phyloP scores from a whole-genome alignment of 768 basidiomycete species.

The Mycena kentingensis region DNA sequence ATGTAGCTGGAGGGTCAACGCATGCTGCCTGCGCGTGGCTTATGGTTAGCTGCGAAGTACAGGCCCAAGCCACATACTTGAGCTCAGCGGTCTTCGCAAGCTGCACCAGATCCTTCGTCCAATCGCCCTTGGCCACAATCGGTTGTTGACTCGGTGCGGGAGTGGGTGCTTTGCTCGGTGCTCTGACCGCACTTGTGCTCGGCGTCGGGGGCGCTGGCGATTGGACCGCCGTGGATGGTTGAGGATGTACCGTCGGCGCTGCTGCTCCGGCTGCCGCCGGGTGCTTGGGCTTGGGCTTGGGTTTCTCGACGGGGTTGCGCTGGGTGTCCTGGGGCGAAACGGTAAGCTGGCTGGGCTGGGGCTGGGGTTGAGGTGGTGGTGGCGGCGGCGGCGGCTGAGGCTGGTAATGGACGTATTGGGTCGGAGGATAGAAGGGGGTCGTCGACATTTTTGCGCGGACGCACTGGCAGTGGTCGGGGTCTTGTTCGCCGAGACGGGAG shows the following conservation, averaged over 20 bases:
- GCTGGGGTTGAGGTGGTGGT: too few species aligned
- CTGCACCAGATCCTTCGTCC: conserved; percentile 85
- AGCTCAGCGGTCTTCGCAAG: conserved; percentile 86
- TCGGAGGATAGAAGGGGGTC: too few species aligned
- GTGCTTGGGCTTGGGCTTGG: not conserved
- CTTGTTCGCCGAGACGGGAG: too few species aligned
- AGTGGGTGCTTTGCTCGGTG: conserved; percentile 19
- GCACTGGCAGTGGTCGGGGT: too few species aligned
- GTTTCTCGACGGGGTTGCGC: not conserved
- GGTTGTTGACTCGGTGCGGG: conserved; percentile 29
- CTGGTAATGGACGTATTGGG: too few species aligned
- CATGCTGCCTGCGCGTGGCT: conserved; percentile 51
- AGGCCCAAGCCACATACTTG: conserved; percentile 60
- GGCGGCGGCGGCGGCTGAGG: too few species aligned
- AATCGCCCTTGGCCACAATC: conserved; percentile 74
- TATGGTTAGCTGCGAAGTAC: conserved; percentile 1
- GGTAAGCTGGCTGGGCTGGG: too few species aligned
- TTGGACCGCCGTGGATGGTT: too few species aligned
- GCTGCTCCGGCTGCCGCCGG: not conserved
- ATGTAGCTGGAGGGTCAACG: conserved; percentile 79
- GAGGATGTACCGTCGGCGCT: not conserved
- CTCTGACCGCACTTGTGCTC: conserved; percentile 11
- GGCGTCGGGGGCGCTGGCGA: not conserved
- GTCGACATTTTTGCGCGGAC: too few species aligned
- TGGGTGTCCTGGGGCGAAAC: conserved; percentile 21